Percentiles rank a stretch among this genome's conserved stretches.
Conservation (phyloP, 306 rosid species). For the Rubus parviflorus region DNA sequence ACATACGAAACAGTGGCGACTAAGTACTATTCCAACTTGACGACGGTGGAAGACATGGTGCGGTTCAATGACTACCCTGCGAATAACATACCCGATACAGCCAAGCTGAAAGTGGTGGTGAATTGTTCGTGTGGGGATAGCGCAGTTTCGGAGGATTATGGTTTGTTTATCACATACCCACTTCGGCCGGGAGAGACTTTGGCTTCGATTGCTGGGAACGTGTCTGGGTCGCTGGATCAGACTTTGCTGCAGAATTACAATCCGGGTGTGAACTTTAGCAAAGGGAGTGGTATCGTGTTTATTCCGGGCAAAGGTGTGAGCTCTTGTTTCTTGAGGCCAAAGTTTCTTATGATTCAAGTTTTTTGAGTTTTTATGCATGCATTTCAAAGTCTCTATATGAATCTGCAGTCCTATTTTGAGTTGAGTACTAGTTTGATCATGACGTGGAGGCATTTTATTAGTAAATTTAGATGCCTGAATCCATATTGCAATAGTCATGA, state of each 20-base stretch:
- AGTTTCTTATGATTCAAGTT: not conserved
- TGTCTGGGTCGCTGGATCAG: conserved; percentile 5
- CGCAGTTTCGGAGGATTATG: conserved; percentile 49
- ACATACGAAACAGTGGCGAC: conserved; percentile 50
- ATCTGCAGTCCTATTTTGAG: not conserved
- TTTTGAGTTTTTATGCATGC: not conserved
- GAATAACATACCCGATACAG: conserved; percentile 17
- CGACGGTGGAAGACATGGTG: conserved; percentile 44
- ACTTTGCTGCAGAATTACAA: conserved; percentile 55
- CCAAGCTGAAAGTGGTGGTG: conserved; percentile 48
- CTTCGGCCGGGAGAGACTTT: conserved; percentile 36
- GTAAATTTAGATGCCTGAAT: not conserved
- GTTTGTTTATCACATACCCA: conserved; percentile 72
- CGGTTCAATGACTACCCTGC: conserved; percentile 40
- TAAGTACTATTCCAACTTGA: conserved; percentile 40
- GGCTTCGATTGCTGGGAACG: conserved; percentile 14
- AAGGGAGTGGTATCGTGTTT: conserved; percentile 47
- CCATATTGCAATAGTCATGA: not conserved
- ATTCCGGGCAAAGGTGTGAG: conserved; percentile 67
- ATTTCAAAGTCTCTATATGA: not conserved
- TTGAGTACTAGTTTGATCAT: conserved; percentile 1
- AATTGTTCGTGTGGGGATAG: conserved; percentile 69
- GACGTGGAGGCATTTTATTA: not conserved
- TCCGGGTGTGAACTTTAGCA: conserved; percentile 48
- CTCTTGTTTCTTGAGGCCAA: not conserved